These are phyloP conservation scores for Fusarium protoensiforme DNA, from an alignment of 2,329 filamentous ascomycete species.

Conservation along the genomic window DNA sequence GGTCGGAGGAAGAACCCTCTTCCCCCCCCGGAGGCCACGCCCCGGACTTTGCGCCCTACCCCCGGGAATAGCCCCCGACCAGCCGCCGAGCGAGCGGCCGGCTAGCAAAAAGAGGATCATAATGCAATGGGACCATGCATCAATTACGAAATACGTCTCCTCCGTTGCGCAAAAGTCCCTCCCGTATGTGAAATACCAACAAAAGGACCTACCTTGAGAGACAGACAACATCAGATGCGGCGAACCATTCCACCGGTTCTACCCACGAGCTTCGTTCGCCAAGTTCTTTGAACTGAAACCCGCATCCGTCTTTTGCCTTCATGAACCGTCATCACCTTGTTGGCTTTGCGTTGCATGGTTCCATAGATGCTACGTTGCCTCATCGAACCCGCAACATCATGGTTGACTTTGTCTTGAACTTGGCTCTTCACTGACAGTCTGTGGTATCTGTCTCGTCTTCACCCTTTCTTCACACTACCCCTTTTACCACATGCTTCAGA, in stretches of 20 bases:
- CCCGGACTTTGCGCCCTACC: conserved; percentile 8
- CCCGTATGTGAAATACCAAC: conserved; percentile 26
- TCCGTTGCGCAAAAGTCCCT: conserved; percentile 36
- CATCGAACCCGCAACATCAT: background rate
- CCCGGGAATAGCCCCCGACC: conserved; percentile 22
- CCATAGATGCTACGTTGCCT: conserved; percentile 22
- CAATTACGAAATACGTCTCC: conserved; percentile 36
- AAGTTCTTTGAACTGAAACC: conserved; percentile 16
- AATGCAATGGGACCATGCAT: conserved; percentile 17
- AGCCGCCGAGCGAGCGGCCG: conserved; percentile 11
- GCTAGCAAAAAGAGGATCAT: background rate
- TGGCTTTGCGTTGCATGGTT: background rate
- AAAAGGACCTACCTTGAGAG: conserved; percentile 18
- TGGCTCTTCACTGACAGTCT: conserved; percentile 4
- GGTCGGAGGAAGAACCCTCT: conserved; percentile 31
- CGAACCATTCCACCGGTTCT: conserved; percentile 23
- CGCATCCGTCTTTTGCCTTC: conserved; percentile 8
- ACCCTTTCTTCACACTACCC: conserved; percentile 5
- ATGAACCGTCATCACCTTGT: background rate
- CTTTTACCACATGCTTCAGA: conserved; percentile 20
- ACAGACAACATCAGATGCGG: background rate
- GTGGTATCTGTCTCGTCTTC: conserved; percentile 22
- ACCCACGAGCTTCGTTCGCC: conserved; percentile 17
- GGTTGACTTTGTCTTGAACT: background rate
- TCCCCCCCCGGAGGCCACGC: conserved; percentile 19